Base-by-base conservation (phyloP, 225 moss, liverwort and hornwort species). In the Climacium dendroides region DNA sequence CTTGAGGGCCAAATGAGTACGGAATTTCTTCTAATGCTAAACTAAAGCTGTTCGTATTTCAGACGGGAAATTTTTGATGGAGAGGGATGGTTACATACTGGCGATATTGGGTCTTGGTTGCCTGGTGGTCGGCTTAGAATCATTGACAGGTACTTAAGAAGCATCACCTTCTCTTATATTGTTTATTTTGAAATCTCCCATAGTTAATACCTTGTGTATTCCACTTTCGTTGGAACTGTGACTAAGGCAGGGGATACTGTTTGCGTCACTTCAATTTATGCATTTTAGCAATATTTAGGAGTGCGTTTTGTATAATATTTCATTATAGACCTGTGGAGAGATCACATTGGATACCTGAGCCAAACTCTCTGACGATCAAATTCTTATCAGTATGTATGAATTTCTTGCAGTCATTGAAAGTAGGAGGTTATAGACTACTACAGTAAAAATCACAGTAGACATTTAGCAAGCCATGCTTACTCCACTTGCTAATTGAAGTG, bases 11-110 rank as follows among this genome's bases (percentile, higher is more conserved):
- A 47, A 24, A 74, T 18, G 48, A 19, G 20, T 52, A 60, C 9
- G 14, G 39, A 63, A 50, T 85, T 52, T 75, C 29, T 39, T 63
- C 5, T 63, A 76, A 52, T 15, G 20, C 85, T 52, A 32, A 59
- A 19, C 60, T 7, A 50, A 61, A 62, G 53, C 63, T 75, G 76
- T 43, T 69, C n/a, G 12, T 87, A 45, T 86, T 74, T 63, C 35
- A 95, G 95, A 86, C 89, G 93, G 71, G 97, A 99, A 52, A 94
- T 95, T 80, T 79, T 97, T 86, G 98, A 99, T 89, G 93, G 89
- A 48, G 97, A 96, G 84, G 98, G 97, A 52, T 99, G 98, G 98
- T 74, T 97, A 82, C 98, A 97, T 87, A 95, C 94, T 54, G 97
- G 98, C 74, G 98, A 97, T 77, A 91, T 98, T 79, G 98, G 98